Percentiles rank a stretch among this genome's conserved stretches.
Evolutionary conservation across 2,329 filamentous ascomycete genomes (phyloP).

Genomic region (Epichloe uncinata): DNA sequence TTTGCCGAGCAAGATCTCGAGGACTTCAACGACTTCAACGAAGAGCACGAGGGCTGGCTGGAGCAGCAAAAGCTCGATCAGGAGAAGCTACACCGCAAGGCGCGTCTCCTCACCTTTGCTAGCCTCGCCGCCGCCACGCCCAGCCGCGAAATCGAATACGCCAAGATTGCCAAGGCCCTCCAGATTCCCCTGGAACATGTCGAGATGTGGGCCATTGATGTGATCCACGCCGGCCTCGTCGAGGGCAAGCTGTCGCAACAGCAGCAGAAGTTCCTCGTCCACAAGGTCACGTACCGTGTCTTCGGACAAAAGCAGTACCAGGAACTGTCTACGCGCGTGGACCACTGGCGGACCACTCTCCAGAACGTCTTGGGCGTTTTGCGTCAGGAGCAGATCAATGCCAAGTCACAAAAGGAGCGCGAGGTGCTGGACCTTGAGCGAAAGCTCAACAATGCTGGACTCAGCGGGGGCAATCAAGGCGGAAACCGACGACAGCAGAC

Average conservation of each 20-base stretch:
- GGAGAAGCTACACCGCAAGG: slow-evolving; percentile 76
- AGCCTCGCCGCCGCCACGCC: slow-evolving; percentile 74
- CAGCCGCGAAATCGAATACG: slow-evolving; percentile 79
- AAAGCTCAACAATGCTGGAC: slow-evolving; percentile 38
- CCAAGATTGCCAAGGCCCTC: slow-evolving; percentile 69
- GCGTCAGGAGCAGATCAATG: slow-evolving; percentile 67
- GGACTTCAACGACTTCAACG: slow-evolving; percentile 89
- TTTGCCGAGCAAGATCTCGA: slow-evolving; percentile 91
- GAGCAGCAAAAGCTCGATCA: slow-evolving; percentile 62
- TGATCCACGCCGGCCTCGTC: slow-evolving; percentile 87
- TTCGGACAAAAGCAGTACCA: slow-evolving; percentile 98
- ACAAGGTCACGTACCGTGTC: slow-evolving; percentile 90
- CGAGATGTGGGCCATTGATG: slow-evolving; percentile 98
- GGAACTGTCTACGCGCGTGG: slow-evolving; percentile 79
- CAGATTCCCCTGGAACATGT: slow-evolving; percentile 74
- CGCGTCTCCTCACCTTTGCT: slow-evolving; percentile 86
- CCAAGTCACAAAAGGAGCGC: slow-evolving; percentile 62
- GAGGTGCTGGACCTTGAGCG: slow-evolving; percentile 60
- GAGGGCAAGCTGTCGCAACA: slow-evolving; percentile 94
- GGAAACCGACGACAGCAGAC: slow-evolving; percentile 22
- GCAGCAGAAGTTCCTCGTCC: slow-evolving; percentile 85
- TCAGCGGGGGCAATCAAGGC: slow-evolving; percentile 20
- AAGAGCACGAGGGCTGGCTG: slow-evolving; percentile 78
- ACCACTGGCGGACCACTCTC: slow-evolving; percentile 80
- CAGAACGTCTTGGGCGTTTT: slow-evolving; percentile 67